Base-by-base conservation (phyloP, 2,329 filamentous ascomycete genomes). In the Aspergillus aculeatinus region DNA sequence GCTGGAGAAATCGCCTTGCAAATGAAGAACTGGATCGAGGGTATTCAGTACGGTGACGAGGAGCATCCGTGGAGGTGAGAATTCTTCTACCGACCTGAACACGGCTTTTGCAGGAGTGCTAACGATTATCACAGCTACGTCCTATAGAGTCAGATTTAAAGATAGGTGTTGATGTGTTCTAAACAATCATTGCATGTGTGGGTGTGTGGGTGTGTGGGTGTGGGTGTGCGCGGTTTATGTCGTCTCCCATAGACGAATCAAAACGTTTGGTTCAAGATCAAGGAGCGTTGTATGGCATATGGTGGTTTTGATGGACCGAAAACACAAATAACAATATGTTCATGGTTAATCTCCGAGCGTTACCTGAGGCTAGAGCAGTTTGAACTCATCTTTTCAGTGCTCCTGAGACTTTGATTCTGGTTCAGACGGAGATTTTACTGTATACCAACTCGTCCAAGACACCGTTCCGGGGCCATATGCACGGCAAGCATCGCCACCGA, bases 21-120 rank as follows among this genome's bases (percentile, higher is more conserved):
- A 77, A 93, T 99, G 89, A 96, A 96, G 86, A 86, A 89, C 70
- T 99, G 95, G 95, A 97, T 99, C 64, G 93, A 96, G 81, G 89
- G 81, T 29, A 93, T 96, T 68, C 94, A 98, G 80, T 97, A 98
- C 74, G 95, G 95, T 64, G 93, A 97, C 65, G 90, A 94, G 77
- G 86, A 91, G 74, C 92, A 97, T 76, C 84, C 88, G 66, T 99
- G 95, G 95, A 97, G 93, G 83, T 88, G 87, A 76, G 80, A 72
- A 48, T 39, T 47, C 49, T 23, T 21, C 19, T 23, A 21, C 19
- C 25, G 33, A 25, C 7, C 14, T 11, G 19, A 33, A 25, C 12
- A n/a, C 12, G 6, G 6, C 12, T 33, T 44, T 21, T 9, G 21
- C 33, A 23, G 29, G 14, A 14, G 25, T 60, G 59, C 63, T 65